phyloP scores from a whole-genome alignment of 768 basidiomycete genomes.

The Ramaria sp. region DNA sequence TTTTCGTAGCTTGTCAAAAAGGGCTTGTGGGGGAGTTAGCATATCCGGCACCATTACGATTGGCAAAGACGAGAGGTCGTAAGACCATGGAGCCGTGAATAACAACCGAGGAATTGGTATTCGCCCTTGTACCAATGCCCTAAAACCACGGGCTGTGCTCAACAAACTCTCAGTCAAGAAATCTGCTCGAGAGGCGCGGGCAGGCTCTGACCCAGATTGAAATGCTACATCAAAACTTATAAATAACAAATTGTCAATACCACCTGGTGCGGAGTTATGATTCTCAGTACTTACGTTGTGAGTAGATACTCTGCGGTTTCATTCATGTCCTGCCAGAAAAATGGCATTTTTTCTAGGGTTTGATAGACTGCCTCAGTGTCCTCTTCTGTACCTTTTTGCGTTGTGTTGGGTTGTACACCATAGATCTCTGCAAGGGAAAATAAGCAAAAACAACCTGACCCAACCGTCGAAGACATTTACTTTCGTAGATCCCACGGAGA shows the following conservation, averaged over 20 bases:
- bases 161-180: slow-evolving; percentile 48
- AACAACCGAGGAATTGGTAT: slow-evolving; percentile 30
- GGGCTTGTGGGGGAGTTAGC: not conserved
- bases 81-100: slow-evolving; percentile 41
- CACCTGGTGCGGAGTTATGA: not conserved
- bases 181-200: slow-evolving; percentile 34
- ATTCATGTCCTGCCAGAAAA: slow-evolving; percentile 45
- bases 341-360: slow-evolving; percentile 41
- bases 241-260: not conserved
- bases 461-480: slow-evolving; percentile 26
- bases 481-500: slow-evolving; percentile 41
- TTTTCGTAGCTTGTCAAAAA: not conserved
- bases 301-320: slow-evolving; percentile 41
- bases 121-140: slow-evolving; percentile 38
- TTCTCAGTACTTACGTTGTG: slow-evolving; percentile 39
- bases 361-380: slow-evolving; percentile 34
- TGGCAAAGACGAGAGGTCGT: slow-evolving; percentile 26
- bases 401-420: slow-evolving; percentile 16
- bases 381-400: slow-evolving; percentile 20
- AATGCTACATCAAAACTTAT: slow-evolving; percentile 55
- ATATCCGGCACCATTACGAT: not conserved
- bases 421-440: slow-evolving; percentile 30
- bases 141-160: slow-evolving; percentile 41
- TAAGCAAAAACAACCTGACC: slow-evolving; percentile 1
- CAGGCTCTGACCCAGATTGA: slow-evolving; percentile 39